phyloP scores from a whole-genome alignment of 305 asterid genomes.

The Fraxinus dipetala region DNA sequence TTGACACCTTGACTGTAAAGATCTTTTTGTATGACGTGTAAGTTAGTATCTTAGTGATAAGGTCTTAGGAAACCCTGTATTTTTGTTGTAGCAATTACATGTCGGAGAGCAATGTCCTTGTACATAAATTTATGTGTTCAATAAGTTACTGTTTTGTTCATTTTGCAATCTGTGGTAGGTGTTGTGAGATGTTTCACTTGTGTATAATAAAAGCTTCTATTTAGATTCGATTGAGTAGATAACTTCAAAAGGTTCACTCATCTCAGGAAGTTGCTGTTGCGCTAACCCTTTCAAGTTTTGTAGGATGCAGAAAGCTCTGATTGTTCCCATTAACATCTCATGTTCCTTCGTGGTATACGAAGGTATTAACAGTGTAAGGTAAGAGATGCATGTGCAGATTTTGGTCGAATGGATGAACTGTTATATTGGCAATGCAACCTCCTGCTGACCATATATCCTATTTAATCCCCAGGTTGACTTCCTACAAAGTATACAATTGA shows the following conservation, averaged over 20 bases:
- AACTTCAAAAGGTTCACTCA: neutral
- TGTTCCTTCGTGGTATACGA: neutral
- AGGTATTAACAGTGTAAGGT: neutral
- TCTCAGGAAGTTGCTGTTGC: neutral
- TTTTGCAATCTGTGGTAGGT: conserved; percentile 21
- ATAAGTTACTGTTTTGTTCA: conserved; percentile 45
- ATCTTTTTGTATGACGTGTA: conserved; percentile 58
- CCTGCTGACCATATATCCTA: neutral
- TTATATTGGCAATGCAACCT: neutral
- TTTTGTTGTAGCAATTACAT: conserved; percentile 64
- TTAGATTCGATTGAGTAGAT: neutral
- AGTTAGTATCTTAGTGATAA: conserved; percentile 50
- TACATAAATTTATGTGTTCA: conserved; percentile 70
- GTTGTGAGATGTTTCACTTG: conserved; percentile 4
- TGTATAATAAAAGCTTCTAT: neutral
- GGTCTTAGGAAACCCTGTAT: conserved; percentile 51
- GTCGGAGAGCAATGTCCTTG: conserved; percentile 57
- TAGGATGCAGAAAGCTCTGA: conserved; percentile 1
- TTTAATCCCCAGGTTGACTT: neutral
- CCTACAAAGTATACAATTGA: neutral
- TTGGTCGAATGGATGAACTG: neutral
- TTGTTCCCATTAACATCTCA: neutral
- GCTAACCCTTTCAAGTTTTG: neutral
- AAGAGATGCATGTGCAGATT: neutral
- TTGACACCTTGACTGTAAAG: conserved; percentile 68